phyloP scores from a whole-genome alignment of 306 rosid species.

The Aeschynomene evenia region DNA sequence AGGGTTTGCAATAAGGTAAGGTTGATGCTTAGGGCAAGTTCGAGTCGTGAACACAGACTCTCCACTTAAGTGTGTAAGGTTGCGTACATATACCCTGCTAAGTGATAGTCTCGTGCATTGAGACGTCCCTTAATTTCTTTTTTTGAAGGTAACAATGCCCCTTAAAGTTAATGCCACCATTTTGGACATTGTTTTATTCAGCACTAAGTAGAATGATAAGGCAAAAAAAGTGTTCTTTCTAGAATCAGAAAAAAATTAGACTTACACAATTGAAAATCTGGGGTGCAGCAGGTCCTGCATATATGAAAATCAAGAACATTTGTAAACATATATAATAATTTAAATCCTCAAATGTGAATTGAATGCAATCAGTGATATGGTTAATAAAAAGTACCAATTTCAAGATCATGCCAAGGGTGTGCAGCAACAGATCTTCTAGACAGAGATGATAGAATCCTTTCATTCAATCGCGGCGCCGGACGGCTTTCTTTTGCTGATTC shows the following conservation, averaged over 20 bases:
- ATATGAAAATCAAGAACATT: constrained; percentile 30
- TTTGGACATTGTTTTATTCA: neutral
- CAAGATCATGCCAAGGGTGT: constrained; percentile 99
- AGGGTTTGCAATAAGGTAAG: neutral
- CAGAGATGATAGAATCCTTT: constrained; percentile 89
- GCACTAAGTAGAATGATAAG: constrained; percentile 1
- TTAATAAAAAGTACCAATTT: constrained; percentile 63
- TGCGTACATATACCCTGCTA: too few relatives aligned
- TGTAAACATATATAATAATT: constrained; percentile 32
- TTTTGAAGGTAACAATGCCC: too few relatives aligned
- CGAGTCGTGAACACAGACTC: too few relatives aligned
- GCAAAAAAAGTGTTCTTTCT: neutral
- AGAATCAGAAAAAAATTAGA: constrained; percentile 11
- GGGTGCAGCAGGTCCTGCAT: constrained; percentile 87
- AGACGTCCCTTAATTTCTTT: neutral
- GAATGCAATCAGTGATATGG: neutral
- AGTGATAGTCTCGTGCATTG: too few relatives aligned
- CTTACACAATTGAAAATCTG: constrained; percentile 74
- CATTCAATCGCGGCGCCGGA: constrained; percentile 61
- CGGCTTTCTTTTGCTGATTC: constrained; percentile 25
- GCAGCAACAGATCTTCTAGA: constrained; percentile 96
- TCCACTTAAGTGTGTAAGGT: too few relatives aligned
- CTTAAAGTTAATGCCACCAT: constrained; percentile 5
- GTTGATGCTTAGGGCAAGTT: too few relatives aligned
- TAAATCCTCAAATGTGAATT: constrained; percentile 7